Percentiles rank a stretch among this genome's conserved stretches.
phyloP scores from a whole-genome alignment of 805 yeast species.

The Torulaspora microellipsoides region DNA sequence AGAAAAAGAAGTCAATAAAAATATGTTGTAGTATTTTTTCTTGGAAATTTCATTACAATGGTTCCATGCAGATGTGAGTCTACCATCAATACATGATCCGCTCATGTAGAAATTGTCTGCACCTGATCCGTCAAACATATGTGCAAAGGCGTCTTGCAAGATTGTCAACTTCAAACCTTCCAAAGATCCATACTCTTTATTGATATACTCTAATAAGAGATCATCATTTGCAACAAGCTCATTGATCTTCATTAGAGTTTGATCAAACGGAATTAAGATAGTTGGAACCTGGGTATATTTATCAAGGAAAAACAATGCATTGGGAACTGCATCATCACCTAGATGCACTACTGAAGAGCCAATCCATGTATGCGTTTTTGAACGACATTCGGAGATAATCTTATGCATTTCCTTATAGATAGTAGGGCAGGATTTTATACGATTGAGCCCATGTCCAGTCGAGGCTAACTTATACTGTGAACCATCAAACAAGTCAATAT shows the following conservation, averaged over 20 bases:
- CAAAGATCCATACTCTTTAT: constrained; percentile 52
- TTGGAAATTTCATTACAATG: constrained; percentile 69
- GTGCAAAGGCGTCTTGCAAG: constrained; percentile 40
- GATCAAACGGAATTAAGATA: constrained; percentile 68
- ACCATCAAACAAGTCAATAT: constrained; percentile 60
- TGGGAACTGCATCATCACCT: constrained; percentile 82
- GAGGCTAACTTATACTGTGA: constrained; percentile 53
- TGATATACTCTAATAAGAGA: constrained; percentile 46
- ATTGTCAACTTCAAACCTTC: constrained; percentile 48
- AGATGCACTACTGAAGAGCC: constrained; percentile 77
- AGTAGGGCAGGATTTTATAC: constrained; percentile 69
- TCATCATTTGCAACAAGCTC: constrained; percentile 46
- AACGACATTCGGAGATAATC: constrained; percentile 61
- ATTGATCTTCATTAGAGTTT: constrained; percentile 52
- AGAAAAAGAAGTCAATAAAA: constrained; percentile 62
- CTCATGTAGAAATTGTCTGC: constrained; percentile 81
- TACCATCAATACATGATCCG: constrained; percentile 81
- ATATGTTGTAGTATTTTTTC: constrained; percentile 57
- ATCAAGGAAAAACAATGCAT: constrained; percentile 72
- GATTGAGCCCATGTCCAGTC: constrained; percentile 78
- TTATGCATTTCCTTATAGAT: constrained; percentile 67
- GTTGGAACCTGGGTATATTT: constrained; percentile 78
- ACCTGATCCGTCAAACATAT: constrained; percentile 70
- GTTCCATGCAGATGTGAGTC: constrained; percentile 78
- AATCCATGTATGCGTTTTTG: constrained; percentile 62